Base-by-base conservation (phyloP, 2,329 filamentous ascomycete species). In the Colletotrichum falcatum region DNA sequence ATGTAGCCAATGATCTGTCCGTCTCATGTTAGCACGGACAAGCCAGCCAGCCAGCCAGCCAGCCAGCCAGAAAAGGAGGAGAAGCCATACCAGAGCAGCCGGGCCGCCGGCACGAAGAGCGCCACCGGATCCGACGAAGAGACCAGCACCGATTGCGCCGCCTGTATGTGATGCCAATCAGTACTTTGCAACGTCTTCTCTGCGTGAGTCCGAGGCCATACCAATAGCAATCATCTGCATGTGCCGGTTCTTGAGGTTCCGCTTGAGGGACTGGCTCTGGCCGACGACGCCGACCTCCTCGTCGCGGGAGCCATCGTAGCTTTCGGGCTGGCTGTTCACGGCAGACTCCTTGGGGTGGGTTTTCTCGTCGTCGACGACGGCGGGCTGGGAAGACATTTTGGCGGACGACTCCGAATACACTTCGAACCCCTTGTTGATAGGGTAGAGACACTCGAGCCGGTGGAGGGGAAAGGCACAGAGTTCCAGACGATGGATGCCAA, bases 191-290 rank as follows among this genome's bases (percentile, higher is more conserved):
- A 37, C 16, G 69, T 69, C 44, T 59, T 72, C 67, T 49, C 73
- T 30, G 30, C 16, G 11, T 23, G 30, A 8, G 42, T 23, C 14
- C 14, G 23, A 48, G 12, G 23, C 60, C 60, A 26, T 64, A 76
- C 87, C 87, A 66, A 89, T 88, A 74, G 87, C 86, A 78, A 89
- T 89, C 87, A 89, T 89, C 79, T 90, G 86, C 74, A 90, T 79
- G 78, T 90, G 88, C 73, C 88, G 85, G 58, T 82, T 81, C 81
- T 87, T 85, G 81, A 90, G 70, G 64, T 79, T 74, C 3, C 78
- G 75, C 54, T 75, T 76, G 58, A 79, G 74, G 48, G 69, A 46
- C 58, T 67, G 49, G 49, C 80, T 78, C 56, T 78, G 72, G 48
- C 77, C 77, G 46, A 65, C 33, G n/a, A 37, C 49, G 59, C 79